phyloP scores from a whole-genome alignment of 2,329 filamentous ascomycete species.

The Alternaria alternata region DNA sequence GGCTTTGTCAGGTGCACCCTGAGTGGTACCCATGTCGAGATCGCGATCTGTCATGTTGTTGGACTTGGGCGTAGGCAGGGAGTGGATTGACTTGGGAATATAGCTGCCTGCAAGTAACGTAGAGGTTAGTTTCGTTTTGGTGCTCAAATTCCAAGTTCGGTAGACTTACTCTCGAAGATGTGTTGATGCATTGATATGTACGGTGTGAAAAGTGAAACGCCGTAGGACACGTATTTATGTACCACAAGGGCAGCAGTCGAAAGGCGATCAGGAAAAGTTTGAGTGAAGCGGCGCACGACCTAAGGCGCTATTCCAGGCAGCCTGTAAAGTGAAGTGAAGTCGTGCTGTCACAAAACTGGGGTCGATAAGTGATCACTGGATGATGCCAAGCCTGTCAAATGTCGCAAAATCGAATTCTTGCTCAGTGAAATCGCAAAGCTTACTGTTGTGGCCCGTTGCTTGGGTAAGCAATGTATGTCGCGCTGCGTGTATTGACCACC shows the following conservation, averaged over 20 bases:
- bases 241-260: not conserved
- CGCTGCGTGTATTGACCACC: not conserved
- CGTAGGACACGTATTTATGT: not conserved
- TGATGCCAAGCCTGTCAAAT: not conserved
- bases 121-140: not conserved
- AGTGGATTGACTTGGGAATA: not conserved
- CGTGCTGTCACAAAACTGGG: not conserved
- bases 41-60: constrained; percentile 8
- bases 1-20: not conserved
- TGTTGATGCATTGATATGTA: not conserved
- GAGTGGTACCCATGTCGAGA: not conserved
- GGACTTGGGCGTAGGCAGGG: not conserved
- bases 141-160: not conserved
- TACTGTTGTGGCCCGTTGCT: not conserved
- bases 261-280: not conserved
- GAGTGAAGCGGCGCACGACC: not conserved
- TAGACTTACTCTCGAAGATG: not conserved
- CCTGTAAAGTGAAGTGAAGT: constrained; percentile 6
- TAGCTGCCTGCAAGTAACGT: not conserved
- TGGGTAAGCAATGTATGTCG: not conserved
- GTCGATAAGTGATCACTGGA: not conserved
- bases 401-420: not conserved
- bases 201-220: not conserved
- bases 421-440: not conserved
- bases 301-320: not conserved